A percentile compares a stretch with the other conserved stretches of the same genome.
These are phyloP conservation scores for Vicia sativa DNA, from an alignment of 306 rosid species.

Conservation along the genomic window DNA sequence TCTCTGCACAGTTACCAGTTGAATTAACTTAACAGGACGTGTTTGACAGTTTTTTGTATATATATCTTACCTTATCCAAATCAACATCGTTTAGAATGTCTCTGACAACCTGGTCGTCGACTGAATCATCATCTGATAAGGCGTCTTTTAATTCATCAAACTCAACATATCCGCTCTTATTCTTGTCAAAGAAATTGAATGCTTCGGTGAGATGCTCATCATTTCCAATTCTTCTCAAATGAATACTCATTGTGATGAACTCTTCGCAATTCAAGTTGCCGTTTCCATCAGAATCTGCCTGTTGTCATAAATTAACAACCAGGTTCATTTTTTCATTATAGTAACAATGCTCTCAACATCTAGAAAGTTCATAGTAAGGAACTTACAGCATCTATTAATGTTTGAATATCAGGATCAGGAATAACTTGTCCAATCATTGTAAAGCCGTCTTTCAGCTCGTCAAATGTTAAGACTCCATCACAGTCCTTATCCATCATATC, in stretches of 20 bases:
- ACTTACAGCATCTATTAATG: constrained; percentile 88
- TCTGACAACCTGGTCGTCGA: constrained; percentile 61
- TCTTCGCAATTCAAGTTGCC: constrained; percentile 80
- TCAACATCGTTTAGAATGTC: constrained; percentile 86
- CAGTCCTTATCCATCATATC: constrained; percentile 84
- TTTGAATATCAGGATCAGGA: constrained; percentile 73
- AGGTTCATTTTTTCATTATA: background rate
- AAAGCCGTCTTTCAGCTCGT: constrained; percentile 86
- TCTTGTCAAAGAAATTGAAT: constrained; percentile 78
- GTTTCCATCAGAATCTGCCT: constrained; percentile 92
- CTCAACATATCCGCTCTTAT: constrained; percentile 74
- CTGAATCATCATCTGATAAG: constrained; percentile 54
- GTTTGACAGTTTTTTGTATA: background rate
- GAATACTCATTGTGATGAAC: constrained; percentile 76
- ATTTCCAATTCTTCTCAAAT: constrained; percentile 64
- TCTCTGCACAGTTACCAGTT: no score
- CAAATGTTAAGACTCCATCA: constrained; percentile 74
- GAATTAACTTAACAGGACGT: no score
- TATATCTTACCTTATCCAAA: constrained; percentile 74
- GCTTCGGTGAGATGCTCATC: constrained; percentile 82
- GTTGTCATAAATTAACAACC: constrained; percentile 25
- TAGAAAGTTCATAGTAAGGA: background rate
- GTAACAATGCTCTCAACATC: background rate
- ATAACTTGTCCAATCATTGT: constrained; percentile 64
- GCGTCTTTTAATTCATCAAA: constrained; percentile 85